Conservation (phyloP, 495 filamentous ascomycete species). For the Bathelium albidoporum region DNA sequence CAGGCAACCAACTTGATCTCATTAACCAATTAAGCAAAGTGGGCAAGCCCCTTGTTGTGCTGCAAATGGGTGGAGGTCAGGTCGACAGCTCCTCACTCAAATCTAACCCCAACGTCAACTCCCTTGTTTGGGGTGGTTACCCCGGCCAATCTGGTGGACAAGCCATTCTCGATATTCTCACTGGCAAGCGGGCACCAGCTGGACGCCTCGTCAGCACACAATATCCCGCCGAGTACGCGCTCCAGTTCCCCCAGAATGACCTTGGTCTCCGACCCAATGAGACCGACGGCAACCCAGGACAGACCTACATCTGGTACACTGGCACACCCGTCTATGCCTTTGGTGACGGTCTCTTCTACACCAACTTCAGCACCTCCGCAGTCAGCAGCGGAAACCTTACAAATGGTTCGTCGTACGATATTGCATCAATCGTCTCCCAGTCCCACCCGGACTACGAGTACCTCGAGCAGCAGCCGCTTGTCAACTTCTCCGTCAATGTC, state of each 20-base stretch:
- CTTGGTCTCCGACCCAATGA: slow-evolving; percentile 45
- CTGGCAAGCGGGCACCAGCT: slow-evolving; percentile 44
- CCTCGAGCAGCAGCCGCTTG: slow-evolving; percentile 29
- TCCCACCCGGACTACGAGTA: slow-evolving; percentile 17
- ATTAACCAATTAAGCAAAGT: slow-evolving; percentile 40
- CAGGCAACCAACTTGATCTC: slow-evolving; percentile 45
- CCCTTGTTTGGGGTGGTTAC: slow-evolving; percentile 50
- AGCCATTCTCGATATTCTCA: slow-evolving; percentile 46
- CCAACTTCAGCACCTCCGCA: slow-evolving; percentile 35
- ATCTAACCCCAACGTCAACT: slow-evolving; percentile 39
- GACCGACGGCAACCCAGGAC: slow-evolving; percentile 32
- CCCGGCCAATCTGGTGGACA: slow-evolving; percentile 50
- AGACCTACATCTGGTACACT: slow-evolving; percentile 56
- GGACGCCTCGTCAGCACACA: slow-evolving; percentile 49
- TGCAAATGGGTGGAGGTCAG: slow-evolving; percentile 45
- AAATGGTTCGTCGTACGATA: not conserved
- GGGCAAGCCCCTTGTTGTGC: slow-evolving; percentile 45
- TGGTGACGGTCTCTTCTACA: slow-evolving; percentile 47
- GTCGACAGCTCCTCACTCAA: slow-evolving; percentile 22
- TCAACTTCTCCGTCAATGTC: slow-evolving; percentile 36
- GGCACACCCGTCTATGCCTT: slow-evolving; percentile 44
- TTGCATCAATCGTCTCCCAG: not conserved
- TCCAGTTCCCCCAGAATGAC: slow-evolving; percentile 44
- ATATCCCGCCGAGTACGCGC: slow-evolving; percentile 46
- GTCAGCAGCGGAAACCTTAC: slow-evolving; percentile 8